Percentiles rank a stretch among this genome's conserved stretches.
phyloP scores from a whole-genome alignment of 1,284 basidiomycete species.

The Anthracocystis panici-leucophaei region DNA sequence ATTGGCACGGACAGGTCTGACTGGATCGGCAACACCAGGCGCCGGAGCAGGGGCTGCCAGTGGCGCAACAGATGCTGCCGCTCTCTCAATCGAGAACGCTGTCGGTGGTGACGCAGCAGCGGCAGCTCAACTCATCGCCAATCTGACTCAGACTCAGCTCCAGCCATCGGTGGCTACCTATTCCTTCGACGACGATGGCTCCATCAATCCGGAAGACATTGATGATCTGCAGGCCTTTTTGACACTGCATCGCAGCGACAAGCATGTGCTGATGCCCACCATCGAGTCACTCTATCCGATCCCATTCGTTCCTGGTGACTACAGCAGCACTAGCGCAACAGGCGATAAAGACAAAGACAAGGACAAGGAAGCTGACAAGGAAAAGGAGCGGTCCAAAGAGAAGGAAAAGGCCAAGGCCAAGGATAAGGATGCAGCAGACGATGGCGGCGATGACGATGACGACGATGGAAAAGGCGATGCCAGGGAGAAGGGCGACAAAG shows the following conservation, averaged over 20 bases:
- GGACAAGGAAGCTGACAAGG: slow-evolving; percentile 22
- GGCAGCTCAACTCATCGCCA: slow-evolving; percentile 35
- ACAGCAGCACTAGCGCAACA: slow-evolving; percentile 16
- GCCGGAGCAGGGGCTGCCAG: background rate
- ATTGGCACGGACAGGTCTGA: slow-evolving; percentile 13
- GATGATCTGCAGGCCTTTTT: slow-evolving; percentile 52
- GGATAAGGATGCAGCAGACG: slow-evolving; percentile 24
- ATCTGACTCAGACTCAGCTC: slow-evolving; percentile 26
- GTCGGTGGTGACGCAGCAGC: slow-evolving; percentile 15
- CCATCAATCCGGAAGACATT: slow-evolving; percentile 52
- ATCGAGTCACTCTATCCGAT: slow-evolving; percentile 57
- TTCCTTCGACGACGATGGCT: slow-evolving; percentile 54
- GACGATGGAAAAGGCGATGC: slow-evolving; percentile 36
- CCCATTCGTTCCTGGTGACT: slow-evolving; percentile 37
- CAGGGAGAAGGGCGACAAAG: slow-evolving; percentile 44
- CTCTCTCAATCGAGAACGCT: background rate
- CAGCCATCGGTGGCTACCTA: slow-evolving; percentile 23
- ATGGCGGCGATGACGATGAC: slow-evolving; percentile 38
- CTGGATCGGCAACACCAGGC: slow-evolving; percentile 29
- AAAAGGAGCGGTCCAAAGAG: slow-evolving; percentile 18
- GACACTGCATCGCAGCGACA: slow-evolving; percentile 36
- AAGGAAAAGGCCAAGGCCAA: slow-evolving; percentile 36
- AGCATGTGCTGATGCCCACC: slow-evolving; percentile 41
- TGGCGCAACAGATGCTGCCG: slow-evolving; percentile 6
- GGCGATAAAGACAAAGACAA: slow-evolving; percentile 30